These are phyloP conservation scores for Aspergillus fumigatiaffinis DNA, from an alignment of 2,329 filamentous ascomycete genomes.

Conservation along the genomic window DNA sequence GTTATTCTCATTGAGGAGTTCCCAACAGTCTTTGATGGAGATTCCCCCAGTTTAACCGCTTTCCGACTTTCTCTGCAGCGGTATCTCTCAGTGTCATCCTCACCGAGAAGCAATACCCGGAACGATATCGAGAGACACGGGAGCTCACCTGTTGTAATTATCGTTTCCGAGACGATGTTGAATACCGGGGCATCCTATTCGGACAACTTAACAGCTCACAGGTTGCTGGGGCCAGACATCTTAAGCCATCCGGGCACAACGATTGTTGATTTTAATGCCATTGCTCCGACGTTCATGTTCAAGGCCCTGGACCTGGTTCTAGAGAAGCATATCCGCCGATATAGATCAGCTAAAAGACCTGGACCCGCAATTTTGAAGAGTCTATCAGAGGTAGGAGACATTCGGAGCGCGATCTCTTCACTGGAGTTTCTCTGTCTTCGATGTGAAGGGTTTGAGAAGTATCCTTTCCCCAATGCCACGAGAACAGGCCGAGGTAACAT, in stretches of 20 bases:
- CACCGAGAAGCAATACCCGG: constrained; percentile 22
- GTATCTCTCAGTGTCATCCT: constrained; percentile 65
- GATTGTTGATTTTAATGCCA: constrained; percentile 86
- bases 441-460: constrained; percentile 68
- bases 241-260: constrained; percentile 73
- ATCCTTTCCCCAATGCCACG: constrained; percentile 65
- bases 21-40: constrained; percentile 67
- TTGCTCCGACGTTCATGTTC: constrained; percentile 78
- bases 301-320: constrained; percentile 81
- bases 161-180: constrained; percentile 86
- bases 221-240: constrained; percentile 81
- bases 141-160: constrained; percentile 73
- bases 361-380: constrained; percentile 73
- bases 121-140: constrained; percentile 26
- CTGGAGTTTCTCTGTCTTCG: constrained; percentile 89
- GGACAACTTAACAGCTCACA: constrained; percentile 90
- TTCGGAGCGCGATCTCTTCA: constrained; percentile 86
- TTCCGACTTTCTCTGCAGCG: constrained; percentile 73
- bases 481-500: constrained; percentile 48
- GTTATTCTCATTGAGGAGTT: constrained; percentile 79
- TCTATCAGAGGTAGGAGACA: constrained; percentile 83
- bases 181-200: constrained; percentile 79
- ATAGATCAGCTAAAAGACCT: constrained; percentile 69
- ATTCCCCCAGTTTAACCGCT: constrained; percentile 60
- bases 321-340: constrained; percentile 77